These are phyloP conservation scores for Beta lomatogona DNA, from an alignment of 179 eudicot genomes.

Conservation along the genomic window DNA sequence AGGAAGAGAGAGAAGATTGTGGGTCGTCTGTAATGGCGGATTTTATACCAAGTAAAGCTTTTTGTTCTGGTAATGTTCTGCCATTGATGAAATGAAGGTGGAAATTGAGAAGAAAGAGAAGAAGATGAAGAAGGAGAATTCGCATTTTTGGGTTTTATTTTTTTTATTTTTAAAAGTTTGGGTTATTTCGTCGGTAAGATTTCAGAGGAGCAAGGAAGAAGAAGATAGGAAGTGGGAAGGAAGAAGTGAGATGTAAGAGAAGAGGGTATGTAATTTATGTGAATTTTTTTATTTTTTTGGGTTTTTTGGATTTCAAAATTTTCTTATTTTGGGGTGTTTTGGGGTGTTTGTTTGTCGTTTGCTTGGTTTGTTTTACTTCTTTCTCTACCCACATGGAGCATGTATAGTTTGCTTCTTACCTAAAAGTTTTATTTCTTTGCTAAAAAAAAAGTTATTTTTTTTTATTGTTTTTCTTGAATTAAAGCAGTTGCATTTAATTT, in stretches of 20 bases:
- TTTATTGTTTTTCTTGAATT: not conserved
- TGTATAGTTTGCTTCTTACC: constrained; percentile 21
- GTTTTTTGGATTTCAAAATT: not conserved
- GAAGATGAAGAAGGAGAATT: constrained; percentile 32
- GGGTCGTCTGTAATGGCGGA: constrained; percentile 65
- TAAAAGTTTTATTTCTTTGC: constrained; percentile 1
- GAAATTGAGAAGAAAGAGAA: constrained; percentile 35
- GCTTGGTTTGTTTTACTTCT: not conserved
- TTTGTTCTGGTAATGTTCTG: constrained; percentile 45
- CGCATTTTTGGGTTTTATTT: constrained; percentile 38
- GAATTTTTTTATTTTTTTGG: not conserved
- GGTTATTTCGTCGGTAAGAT: not conserved
- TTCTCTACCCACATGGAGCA: not conserved
- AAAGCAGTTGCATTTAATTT: not conserved
- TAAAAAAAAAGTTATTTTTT: no score
- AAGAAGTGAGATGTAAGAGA: not conserved
- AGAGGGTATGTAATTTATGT: not conserved
- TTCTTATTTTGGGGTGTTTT: not conserved
- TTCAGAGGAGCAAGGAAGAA: not conserved
- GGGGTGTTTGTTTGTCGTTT: constrained; percentile 17
- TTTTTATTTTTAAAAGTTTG: not conserved
- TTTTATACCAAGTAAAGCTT: constrained; percentile 59
- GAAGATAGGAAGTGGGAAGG: not conserved
- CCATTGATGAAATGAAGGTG: constrained; percentile 29
- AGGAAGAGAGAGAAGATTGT: constrained; percentile 47